Conservation (phyloP, 129 eudicot species). For the Oenanthe sinensis region DNA sequence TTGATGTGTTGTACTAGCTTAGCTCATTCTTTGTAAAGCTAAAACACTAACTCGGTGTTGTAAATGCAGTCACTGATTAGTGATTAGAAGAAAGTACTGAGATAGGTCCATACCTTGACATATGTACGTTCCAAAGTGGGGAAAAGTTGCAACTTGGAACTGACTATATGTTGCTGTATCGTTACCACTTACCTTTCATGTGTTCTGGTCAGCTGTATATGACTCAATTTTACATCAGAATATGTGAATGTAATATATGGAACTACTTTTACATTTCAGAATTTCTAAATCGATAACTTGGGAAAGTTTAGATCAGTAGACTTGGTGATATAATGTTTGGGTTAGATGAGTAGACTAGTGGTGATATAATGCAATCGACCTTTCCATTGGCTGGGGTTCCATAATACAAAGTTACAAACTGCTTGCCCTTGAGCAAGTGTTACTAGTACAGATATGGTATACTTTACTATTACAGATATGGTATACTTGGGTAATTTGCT, state of each 20-base stretch:
- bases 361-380: background rate
- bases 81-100: background rate
- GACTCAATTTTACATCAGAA: background rate
- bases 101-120: background rate
- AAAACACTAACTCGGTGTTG: background rate
- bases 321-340: background rate
- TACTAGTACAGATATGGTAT: background rate
- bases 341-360: background rate
- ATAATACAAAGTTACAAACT: constrained; percentile 1
- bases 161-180: background rate
- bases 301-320: background rate
- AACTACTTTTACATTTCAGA: background rate
- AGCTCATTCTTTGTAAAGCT: background rate
- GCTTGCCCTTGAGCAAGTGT: background rate
- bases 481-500: background rate
- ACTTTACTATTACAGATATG: background rate
- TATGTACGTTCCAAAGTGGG: background rate
- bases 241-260: background rate
- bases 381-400: background rate
- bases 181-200: background rate
- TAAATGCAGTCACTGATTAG: background rate
- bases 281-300: background rate
- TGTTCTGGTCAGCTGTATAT: background rate
- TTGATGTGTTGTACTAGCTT: background rate
- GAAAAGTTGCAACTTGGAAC: background rate